Evolutionary conservation across 306 rosid genomes (phyloP).

Genomic region (Neltuma alba): DNA sequence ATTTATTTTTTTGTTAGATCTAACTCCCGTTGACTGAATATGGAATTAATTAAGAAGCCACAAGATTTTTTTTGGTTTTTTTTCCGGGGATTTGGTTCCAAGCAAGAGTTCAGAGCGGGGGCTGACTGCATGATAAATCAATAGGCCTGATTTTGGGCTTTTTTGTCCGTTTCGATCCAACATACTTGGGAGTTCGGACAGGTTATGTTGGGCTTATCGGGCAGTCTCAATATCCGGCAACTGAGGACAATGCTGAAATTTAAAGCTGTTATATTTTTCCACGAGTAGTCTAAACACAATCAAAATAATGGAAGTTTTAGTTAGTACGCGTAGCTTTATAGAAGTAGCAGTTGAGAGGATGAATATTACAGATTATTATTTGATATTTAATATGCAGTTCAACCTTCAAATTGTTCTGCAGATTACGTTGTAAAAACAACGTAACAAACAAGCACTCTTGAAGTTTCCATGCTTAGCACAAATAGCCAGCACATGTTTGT

Average conservation of each 20-base stretch:
- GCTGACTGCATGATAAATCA: not conserved
- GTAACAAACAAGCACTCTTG: not conserved
- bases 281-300: not conserved
- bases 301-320: not conserved
- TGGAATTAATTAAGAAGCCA: not conserved
- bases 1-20: no score
- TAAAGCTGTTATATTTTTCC: not conserved
- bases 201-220: not conserved
- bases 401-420: no score
- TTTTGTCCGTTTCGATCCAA: not conserved
- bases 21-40: no score
- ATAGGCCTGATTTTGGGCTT: not conserved
- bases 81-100: no score
- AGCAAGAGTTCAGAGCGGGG: not conserved
- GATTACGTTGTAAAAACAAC: no score
- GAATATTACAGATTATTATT: not conserved
- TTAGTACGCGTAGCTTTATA: not conserved
- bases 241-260: not conserved
- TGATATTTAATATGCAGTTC: no score
- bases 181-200: not conserved
- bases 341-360: not conserved
- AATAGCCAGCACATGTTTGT: constrained; percentile 13
- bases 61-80: not conserved
- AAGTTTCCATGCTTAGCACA: not conserved
- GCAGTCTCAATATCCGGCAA: not conserved